Base-by-base conservation (phyloP, 768 basidiomycete genomes). In the Boletus bicolor region DNA sequence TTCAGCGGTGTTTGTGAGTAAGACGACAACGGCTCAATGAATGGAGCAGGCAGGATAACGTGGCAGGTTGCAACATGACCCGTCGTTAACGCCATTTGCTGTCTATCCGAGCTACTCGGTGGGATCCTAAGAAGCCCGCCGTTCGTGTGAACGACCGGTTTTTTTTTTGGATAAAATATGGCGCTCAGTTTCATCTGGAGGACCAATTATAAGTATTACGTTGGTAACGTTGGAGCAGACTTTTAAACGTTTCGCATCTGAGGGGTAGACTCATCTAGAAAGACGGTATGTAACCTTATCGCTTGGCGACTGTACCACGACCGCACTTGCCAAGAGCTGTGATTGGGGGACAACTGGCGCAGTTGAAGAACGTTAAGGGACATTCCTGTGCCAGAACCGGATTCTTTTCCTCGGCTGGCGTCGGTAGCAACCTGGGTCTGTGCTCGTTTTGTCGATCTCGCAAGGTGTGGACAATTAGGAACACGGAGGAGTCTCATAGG, bases 1-100 rank as follows among this genome's bases (percentile, higher is more conserved):
- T 59, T 63, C 52, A 62, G 45, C 61, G 64, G 62, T 37, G 56
- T 49, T 55, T 53, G 53, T 53, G 54, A 44, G 45, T 32, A 50
- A 41, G 49, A 41, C 45, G 34, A 26, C 41, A 21, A 36, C 32
- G 43, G 56, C 26, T 43, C 60, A 44, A 43, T 47, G 56, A 65
- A 49, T 49, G 11, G 47, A 37, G 39, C 37, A 55, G 54, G 28
- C 41, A 26, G 26, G 43, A 21, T 28, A 58, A 49, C 64, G 54
- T 60, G 57, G 61, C 54, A 56, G 39, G 39, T 39, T 30, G 15
- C 30, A 30, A 49, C 24, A 46, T 44, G 44, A 14, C 24, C 46
- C 46, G 36, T 52, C 51, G 35, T 49, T 49, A 44, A 62, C 28
- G 49, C 49, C 38, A 50, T 50, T 26, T 34, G 42, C 15, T 42